Evolutionary conservation across 306 rosid genomes (phyloP).

Genomic region (Leucaena leucocephala): DNA sequence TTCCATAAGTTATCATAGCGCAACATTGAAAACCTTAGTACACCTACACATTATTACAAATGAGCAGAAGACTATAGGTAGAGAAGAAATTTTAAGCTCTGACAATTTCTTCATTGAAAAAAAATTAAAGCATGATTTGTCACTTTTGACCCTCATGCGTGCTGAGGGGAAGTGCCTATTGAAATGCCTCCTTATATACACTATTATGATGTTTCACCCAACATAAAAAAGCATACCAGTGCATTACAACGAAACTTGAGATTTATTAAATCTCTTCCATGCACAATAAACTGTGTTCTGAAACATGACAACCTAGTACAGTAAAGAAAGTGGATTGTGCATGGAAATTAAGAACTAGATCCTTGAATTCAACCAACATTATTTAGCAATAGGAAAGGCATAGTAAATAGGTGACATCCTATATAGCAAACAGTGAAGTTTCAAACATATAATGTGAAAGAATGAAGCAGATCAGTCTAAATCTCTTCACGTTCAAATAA

Average conservation of each 20-base stretch:
- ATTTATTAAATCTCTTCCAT: neutral
- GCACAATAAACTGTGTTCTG: neutral
- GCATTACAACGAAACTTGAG: neutral
- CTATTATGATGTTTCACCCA: neutral
- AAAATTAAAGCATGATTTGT: neutral
- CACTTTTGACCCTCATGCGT: neutral
- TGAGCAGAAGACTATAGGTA: neutral
- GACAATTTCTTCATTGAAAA: neutral
- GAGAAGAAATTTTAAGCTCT: neutral
- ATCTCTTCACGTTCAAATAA: neutral
- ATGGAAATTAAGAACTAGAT: neutral
- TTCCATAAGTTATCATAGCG: neutral
- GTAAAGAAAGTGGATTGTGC: neutral
- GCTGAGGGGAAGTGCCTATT: neutral
- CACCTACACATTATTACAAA: neutral
- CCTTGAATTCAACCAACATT: neutral
- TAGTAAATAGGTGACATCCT: neutral
- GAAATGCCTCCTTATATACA: neutral
- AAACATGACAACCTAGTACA: neutral
- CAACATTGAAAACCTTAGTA: neutral
- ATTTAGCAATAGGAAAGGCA: neutral
- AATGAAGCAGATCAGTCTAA: conserved; percentile 1
- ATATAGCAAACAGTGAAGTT: neutral
- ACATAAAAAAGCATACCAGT: neutral
- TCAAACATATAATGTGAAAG: neutral